phyloP scores from a whole-genome alignment of 345 rosid species.

The Combretum micranthum region DNA sequence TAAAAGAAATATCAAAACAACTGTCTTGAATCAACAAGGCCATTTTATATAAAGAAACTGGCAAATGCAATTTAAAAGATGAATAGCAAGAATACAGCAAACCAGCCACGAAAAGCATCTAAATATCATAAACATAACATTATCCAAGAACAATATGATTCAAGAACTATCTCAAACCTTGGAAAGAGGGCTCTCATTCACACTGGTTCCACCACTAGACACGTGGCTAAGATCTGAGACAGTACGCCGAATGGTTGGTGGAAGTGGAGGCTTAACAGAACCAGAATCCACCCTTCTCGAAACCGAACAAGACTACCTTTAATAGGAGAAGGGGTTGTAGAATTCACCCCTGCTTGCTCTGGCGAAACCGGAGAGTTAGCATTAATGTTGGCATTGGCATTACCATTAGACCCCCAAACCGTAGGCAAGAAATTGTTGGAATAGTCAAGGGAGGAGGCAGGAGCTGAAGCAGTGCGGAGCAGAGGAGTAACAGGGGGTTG shows the following conservation, averaged over 20 bases:
- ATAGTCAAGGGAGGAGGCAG: no score
- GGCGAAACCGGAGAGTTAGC: no score
- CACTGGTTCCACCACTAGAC: slow-evolving; percentile 14
- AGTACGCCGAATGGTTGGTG: slow-evolving; percentile 14
- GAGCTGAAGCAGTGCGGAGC: no score
- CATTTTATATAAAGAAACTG: no score
- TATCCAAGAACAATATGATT: background rate
- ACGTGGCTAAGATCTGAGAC: slow-evolving; percentile 23
- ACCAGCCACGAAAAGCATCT: background rate
- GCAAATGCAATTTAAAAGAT: no score
- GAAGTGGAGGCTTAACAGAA: slow-evolving; percentile 20
- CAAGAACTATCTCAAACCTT: slow-evolving; percentile 13
- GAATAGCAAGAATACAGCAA: no score
- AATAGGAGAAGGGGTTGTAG: slow-evolving; percentile 2
- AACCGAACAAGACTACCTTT: background rate
- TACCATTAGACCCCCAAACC: no score
- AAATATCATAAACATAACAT: background rate
- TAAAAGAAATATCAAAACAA: no score
- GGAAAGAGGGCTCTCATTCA: slow-evolving; percentile 17
- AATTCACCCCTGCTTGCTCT: background rate
- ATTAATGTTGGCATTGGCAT: no score
- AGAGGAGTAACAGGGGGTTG: no score
- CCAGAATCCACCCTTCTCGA: slow-evolving; percentile 8
- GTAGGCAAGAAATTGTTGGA: no score
- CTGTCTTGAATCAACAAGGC: no score